Percentiles rank a stretch among this genome's conserved stretches.
These are phyloP conservation scores for Capronia americana DNA, from an alignment of 2,329 filamentous ascomycete genomes.

Conservation along the genomic window DNA sequence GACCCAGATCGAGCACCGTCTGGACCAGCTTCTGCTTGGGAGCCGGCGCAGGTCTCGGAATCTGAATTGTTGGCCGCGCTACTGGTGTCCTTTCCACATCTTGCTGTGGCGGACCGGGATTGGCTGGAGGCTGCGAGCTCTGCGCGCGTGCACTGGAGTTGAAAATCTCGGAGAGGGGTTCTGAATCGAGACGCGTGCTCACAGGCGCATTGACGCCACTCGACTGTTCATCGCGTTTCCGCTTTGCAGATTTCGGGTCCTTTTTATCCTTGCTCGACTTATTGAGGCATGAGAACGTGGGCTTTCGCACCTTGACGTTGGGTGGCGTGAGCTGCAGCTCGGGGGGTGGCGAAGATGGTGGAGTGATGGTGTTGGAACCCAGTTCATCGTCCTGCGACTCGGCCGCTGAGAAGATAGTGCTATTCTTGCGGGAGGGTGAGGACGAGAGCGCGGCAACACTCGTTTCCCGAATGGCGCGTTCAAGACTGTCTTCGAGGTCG, in stretches of 20 bases:
- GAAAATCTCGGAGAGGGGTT: constrained; percentile 41
- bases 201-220: constrained; percentile 39
- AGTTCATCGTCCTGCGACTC: constrained; percentile 48
- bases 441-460: constrained; percentile 52
- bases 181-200: constrained; percentile 31
- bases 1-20: constrained; percentile 66
- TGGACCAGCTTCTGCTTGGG: constrained; percentile 55
- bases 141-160: constrained; percentile 36
- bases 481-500: constrained; percentile 53
- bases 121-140: constrained; percentile 17
- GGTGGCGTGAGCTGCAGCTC: constrained; percentile 50
- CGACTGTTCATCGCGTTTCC: constrained; percentile 48
- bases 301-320: constrained; percentile 53
- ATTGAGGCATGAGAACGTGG: constrained; percentile 57
- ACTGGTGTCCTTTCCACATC: constrained; percentile 19
- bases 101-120: constrained; percentile 17
- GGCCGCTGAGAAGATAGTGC: constrained; percentile 50
- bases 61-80: constrained; percentile 24
- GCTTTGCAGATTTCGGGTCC: constrained; percentile 43
- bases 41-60: constrained; percentile 17
- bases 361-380: constrained; percentile 52
- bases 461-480: constrained; percentile 57
- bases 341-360: constrained; percentile 60
- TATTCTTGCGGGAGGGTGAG: constrained; percentile 56
- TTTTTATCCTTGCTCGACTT: constrained; percentile 39